phyloP scores from a whole-genome alignment of 2,329 filamentous ascomycete species.

The Magnaporthiopsis rhizophila region DNA sequence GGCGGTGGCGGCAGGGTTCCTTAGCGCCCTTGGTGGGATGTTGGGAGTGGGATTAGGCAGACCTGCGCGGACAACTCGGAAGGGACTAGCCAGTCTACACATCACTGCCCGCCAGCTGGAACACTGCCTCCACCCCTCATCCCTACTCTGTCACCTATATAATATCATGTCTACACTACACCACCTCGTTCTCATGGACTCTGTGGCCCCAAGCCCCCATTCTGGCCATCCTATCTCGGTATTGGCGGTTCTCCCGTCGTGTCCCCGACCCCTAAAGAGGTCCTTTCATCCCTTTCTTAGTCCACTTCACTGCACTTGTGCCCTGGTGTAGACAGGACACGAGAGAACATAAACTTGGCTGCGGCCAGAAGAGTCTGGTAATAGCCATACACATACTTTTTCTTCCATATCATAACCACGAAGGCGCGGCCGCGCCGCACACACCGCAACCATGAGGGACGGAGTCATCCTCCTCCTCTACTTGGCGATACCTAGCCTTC shows the following conservation, averaged over 20 bases:
- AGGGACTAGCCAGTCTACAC: neutral
- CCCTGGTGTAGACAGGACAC: too few relatives aligned
- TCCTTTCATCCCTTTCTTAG: neutral
- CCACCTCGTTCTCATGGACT: neutral
- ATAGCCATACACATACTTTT: neutral
- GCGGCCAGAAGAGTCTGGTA: neutral
- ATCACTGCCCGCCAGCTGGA: neutral
- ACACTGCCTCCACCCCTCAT: neutral
- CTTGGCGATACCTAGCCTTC: slow-evolving; percentile 35
- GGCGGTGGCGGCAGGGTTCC: neutral
- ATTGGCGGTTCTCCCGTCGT: neutral
- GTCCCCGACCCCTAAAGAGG: neutral
- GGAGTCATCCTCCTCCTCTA: slow-evolving; percentile 32
- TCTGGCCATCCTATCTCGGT: neutral
- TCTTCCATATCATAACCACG: neutral
- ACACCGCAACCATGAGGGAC: slow-evolving; percentile 25
- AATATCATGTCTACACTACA: neutral
- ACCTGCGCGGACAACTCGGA: neutral
- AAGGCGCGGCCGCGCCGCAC: too few relatives aligned
- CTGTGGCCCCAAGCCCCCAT: neutral
- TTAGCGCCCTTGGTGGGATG: neutral
- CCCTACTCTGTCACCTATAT: neutral
- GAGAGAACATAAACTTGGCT: neutral
- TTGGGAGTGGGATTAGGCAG: neutral
- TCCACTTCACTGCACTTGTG: neutral